Percentiles rank a stretch among this genome's conserved stretches.
These are phyloP conservation scores for Leccinum barrowsii DNA, from an alignment of 768 basidiomycete species.

Conservation along the genomic window DNA sequence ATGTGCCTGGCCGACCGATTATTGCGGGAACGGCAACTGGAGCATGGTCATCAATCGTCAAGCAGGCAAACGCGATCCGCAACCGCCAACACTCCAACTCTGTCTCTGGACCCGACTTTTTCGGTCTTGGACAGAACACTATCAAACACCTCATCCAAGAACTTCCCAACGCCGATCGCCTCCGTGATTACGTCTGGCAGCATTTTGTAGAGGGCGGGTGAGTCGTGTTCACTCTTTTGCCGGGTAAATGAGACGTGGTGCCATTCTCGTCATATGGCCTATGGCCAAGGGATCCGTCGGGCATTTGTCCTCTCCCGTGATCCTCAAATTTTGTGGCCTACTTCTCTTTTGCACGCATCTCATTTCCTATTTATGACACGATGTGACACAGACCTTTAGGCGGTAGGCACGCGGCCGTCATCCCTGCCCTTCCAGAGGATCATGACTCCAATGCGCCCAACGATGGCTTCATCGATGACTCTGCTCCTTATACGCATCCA, in stretches of 20 bases:
- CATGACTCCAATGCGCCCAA: constrained; percentile 43
- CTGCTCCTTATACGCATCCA: constrained; percentile 18
- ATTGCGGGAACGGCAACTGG: constrained; percentile 87
- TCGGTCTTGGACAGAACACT: constrained; percentile 81
- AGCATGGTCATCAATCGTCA: constrained; percentile 82
- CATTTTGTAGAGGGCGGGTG: constrained; percentile 83
- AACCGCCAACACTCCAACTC: constrained; percentile 83
- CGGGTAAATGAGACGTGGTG: constrained; percentile 11
- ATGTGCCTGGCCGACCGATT: constrained; percentile 63
- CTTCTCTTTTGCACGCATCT: constrained; percentile 20
- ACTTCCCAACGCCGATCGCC: constrained; percentile 63
- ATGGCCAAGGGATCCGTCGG: constrained; percentile 6
- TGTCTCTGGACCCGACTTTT: constrained; percentile 87
- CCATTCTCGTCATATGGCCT: constrained; percentile 3
- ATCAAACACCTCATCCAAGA: constrained; percentile 91
- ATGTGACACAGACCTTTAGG: constrained; percentile 60
- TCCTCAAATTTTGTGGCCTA: constrained; percentile 17
- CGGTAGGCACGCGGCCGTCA: constrained; percentile 78
- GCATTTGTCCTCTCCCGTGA: constrained; percentile 7
- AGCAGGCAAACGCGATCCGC: constrained; percentile 75
- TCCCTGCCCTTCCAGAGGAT: constrained; percentile 76
- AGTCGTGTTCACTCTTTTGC: constrained; percentile 32
- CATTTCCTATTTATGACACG: constrained; percentile 30
- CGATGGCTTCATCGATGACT: constrained; percentile 25
- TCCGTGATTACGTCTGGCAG: constrained; percentile 85